phyloP scores from a whole-genome alignment of 805 yeast genomes.

The Trichomonascus vanleenenianus region DNA sequence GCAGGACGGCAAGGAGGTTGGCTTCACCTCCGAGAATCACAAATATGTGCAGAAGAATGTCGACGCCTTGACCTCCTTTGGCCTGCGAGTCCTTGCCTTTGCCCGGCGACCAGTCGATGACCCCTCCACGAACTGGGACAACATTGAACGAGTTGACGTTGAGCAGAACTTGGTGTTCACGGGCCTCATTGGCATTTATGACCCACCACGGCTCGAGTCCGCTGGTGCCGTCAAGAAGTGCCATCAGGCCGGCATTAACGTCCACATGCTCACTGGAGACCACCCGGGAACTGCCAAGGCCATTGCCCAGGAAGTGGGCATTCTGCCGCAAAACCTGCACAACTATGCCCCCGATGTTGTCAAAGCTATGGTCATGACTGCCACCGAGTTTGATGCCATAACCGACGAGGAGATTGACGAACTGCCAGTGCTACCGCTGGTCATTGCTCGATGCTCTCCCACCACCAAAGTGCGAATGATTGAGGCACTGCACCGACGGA shows the following conservation, averaged over 20 bases:
- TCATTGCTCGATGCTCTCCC: constrained; percentile 78
- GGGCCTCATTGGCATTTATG: constrained; percentile 72
- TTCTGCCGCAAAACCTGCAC: constrained; percentile 53
- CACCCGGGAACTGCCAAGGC: constrained; percentile 73
- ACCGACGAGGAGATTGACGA: constrained; percentile 52
- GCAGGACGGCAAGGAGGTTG: constrained; percentile 15
- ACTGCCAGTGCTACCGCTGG: constrained; percentile 62
- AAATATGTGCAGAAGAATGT: constrained; percentile 44
- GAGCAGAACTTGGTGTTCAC: constrained; percentile 50
- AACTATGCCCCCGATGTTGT: constrained; percentile 47
- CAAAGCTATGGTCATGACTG: constrained; percentile 67
- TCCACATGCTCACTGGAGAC: constrained; percentile 78
- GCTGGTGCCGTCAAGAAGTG: constrained; percentile 56
- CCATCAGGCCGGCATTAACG: constrained; percentile 69
- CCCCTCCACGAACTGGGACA: constrained; percentile 5
- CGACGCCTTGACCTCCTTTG: constrained; percentile 53
- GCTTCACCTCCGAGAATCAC: constrained; percentile 36
- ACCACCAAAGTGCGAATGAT: constrained; percentile 76
- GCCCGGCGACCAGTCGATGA: constrained; percentile 37
- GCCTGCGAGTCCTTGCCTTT: constrained; percentile 67
- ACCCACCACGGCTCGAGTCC: constrained; percentile 70
- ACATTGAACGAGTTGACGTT: constrained; percentile 33
- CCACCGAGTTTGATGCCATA: constrained; percentile 58
- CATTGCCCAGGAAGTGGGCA: constrained; percentile 76
- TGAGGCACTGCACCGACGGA: constrained; percentile 61